phyloP scores from a whole-genome alignment of 2,329 filamentous ascomycete genomes.

The Microcyclosporella mali region DNA sequence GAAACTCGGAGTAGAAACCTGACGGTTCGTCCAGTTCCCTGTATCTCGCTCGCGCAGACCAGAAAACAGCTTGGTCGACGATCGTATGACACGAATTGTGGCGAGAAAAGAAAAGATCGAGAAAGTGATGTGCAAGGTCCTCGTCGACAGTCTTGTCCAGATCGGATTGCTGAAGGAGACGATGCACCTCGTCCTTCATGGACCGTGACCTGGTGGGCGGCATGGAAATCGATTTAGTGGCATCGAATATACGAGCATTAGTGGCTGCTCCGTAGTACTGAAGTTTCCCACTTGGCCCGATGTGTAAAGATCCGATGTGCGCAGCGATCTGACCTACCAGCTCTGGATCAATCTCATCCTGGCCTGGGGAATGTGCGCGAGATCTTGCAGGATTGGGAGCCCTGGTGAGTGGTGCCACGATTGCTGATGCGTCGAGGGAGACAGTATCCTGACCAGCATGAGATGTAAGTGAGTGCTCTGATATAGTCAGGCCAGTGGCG shows the following conservation, averaged over 20 bases:
- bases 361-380: neutral
- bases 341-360: slow-evolving; percentile 28
- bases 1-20: slow-evolving; percentile 17
- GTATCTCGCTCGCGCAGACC: slow-evolving; percentile 11
- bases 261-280: slow-evolving; percentile 43
- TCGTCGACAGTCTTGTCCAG: slow-evolving; percentile 38
- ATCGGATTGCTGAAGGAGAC: slow-evolving; percentile 36
- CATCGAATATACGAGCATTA: slow-evolving; percentile 5
- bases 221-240: neutral
- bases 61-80: slow-evolving; percentile 37
- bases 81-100: slow-evolving; percentile 44
- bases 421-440: neutral
- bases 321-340: slow-evolving; percentile 41
- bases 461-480: slow-evolving; percentile 4
- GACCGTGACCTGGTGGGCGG: neutral
- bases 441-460: neutral
- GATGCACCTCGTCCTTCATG: slow-evolving; percentile 24
- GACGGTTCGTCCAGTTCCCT: slow-evolving; percentile 1
- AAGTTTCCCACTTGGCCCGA: slow-evolving; percentile 39
- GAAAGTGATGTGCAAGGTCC: slow-evolving; percentile 40
- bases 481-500: neutral
- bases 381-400: neutral
- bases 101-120: slow-evolving; percentile 45
- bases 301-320: slow-evolving; percentile 40
- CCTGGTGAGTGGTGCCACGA: neutral